phyloP scores from a whole-genome alignment of 805 yeast genomes.

The Vanderwaltozyma yarrowii region DNA sequence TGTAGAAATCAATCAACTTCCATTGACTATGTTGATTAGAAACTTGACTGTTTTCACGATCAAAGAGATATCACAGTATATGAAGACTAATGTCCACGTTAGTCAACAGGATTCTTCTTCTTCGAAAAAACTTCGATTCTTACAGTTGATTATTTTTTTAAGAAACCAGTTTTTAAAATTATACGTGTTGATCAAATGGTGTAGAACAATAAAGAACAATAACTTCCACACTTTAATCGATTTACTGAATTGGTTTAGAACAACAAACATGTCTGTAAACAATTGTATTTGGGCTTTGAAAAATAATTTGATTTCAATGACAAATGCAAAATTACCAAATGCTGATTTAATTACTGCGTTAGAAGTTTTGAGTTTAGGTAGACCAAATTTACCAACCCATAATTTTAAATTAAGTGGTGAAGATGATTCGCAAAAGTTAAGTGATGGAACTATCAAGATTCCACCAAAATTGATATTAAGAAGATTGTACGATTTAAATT shows the following conservation, averaged over 20 bases:
- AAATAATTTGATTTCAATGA: slow-evolving; percentile 45
- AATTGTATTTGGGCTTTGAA: slow-evolving; percentile 57
- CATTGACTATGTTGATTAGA: slow-evolving; percentile 24
- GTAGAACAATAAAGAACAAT: slow-evolving; percentile 48
- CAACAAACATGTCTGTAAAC: slow-evolving; percentile 61
- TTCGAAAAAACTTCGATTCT: slow-evolving; percentile 54
- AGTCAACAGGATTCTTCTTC: slow-evolving; percentile 20
- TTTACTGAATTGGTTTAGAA: slow-evolving; percentile 76
- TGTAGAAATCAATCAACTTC: slow-evolving; percentile 28
- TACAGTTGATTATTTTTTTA: slow-evolving; percentile 57
- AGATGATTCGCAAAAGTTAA: slow-evolving; percentile 1
- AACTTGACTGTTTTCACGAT: slow-evolving; percentile 25
- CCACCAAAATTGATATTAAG: slow-evolving; percentile 46
- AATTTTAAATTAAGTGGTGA: slow-evolving; percentile 37
- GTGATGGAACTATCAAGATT: slow-evolving; percentile 25
- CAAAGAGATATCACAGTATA: slow-evolving; percentile 26
- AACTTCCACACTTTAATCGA: slow-evolving; percentile 74
- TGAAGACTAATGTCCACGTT: slow-evolving; percentile 24
- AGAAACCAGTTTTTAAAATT: slow-evolving; percentile 79
- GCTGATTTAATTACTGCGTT: slow-evolving; percentile 83
- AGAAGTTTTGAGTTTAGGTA: slow-evolving; percentile 69
- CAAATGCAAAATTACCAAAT: slow-evolving; percentile 85
- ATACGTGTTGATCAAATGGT: slow-evolving; percentile 85
- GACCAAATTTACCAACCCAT: slow-evolving; percentile 64
- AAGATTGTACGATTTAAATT: slow-evolving; percentile 59